phyloP scores from a whole-genome alignment of 2,329 filamentous ascomycete species.

The Anthostomella pinea region DNA sequence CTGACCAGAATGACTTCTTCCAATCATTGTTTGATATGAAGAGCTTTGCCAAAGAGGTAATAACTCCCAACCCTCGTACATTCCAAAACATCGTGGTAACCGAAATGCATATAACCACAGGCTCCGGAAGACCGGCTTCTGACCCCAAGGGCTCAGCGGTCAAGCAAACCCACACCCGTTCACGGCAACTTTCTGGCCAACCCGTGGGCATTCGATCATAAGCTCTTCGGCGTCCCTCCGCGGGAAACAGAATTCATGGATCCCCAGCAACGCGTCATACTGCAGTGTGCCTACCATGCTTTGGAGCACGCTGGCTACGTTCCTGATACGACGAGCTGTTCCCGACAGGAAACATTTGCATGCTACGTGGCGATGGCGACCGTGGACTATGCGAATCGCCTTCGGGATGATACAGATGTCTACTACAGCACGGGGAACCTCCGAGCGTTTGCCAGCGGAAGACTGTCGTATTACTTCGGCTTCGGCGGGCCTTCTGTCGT shows the following conservation, averaged over 20 bases:
- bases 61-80: no score
- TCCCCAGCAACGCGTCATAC: constrained; percentile 20
- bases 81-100: no score
- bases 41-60: no score
- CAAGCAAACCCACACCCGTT: no score
- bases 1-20: no score
- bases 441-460: constrained; percentile 16
- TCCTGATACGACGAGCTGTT: constrained; percentile 17
- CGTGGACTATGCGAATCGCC: constrained; percentile 31
- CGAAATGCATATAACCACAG: no score
- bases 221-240: constrained; percentile 17
- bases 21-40: no score
- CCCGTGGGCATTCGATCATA: constrained; percentile 20
- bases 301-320: constrained; percentile 26
- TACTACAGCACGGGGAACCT: constrained; percentile 27
- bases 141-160: no score
- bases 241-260: constrained; percentile 22
- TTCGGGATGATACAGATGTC: constrained; percentile 26
- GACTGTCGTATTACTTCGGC: constrained; percentile 28
- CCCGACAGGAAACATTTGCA: constrained; percentile 25
- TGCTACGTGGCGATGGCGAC: constrained; percentile 29
- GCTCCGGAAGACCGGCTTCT: no score
- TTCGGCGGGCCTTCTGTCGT: constrained; percentile 25
- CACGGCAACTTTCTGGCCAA: no score
- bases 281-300: constrained; percentile 15